Evolutionary conservation across 2,329 filamentous ascomycete genomes (phyloP).

Genomic region (Alternaria triticina): DNA sequence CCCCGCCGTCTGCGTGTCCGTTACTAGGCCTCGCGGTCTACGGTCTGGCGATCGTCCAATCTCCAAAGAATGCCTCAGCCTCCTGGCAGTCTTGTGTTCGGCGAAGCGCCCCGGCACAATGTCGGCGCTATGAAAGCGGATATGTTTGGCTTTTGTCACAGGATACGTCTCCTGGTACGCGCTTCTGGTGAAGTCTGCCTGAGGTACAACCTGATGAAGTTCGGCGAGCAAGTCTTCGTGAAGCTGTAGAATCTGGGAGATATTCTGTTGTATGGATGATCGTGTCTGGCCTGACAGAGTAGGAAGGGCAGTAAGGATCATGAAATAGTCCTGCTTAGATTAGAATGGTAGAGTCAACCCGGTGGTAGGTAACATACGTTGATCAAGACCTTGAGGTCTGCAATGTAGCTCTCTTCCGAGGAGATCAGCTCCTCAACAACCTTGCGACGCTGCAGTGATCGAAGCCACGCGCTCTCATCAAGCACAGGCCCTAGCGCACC

Average conservation of each 20-base stretch:
- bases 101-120: constrained; percentile 48
- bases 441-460: constrained; percentile 76
- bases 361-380: constrained; percentile 66
- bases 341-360: background rate
- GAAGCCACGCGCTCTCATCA: constrained; percentile 73
- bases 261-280: constrained; percentile 77
- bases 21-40: constrained; percentile 48
- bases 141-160: constrained; percentile 50
- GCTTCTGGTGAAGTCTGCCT: constrained; percentile 60
- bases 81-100: constrained; percentile 42
- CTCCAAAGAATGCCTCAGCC: constrained; percentile 55
- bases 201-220: constrained; percentile 73
- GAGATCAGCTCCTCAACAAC: constrained; percentile 84
- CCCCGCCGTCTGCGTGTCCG: constrained; percentile 61
- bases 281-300: constrained; percentile 68
- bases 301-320: constrained; percentile 72
- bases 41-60: constrained; percentile 50
- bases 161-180: constrained; percentile 41
- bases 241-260: constrained; percentile 79
- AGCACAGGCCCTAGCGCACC: constrained; percentile 55
- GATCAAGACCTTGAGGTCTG: constrained; percentile 83
- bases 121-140: constrained; percentile 58
- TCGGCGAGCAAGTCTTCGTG: constrained; percentile 83
- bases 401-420: constrained; percentile 88
- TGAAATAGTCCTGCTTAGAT: constrained; percentile 52